These are phyloP conservation scores for Aphanomyces stellatus DNA, from an alignment of 352 stramenopile genomes.

Conservation along the genomic window DNA sequence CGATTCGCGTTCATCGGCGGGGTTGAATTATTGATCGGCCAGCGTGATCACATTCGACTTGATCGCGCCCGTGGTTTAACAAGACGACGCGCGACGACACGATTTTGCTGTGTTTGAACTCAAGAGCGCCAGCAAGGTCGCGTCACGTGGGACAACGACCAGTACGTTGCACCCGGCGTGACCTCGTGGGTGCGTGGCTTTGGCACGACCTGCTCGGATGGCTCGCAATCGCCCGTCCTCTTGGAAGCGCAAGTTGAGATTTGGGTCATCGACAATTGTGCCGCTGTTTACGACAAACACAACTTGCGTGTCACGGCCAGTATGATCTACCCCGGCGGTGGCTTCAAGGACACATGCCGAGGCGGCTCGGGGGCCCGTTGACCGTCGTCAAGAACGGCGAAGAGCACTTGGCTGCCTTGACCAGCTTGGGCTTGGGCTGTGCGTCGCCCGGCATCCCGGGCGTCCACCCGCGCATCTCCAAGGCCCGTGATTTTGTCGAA, in stretches of 20 bases:
- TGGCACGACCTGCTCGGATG: constrained; percentile 24
- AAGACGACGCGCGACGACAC: too few relatives aligned
- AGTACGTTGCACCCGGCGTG: constrained; percentile 39
- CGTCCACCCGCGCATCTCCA: constrained; percentile 42
- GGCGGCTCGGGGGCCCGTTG: constrained; percentile 46
- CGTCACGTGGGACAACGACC: constrained; percentile 29
- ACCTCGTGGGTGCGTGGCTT: constrained; percentile 27
- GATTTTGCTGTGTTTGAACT: constrained; percentile 60
- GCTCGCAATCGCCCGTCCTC: constrained; percentile 25
- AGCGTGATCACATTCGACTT: too few relatives aligned
- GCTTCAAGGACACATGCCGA: constrained; percentile 45
- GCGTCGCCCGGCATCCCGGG: constrained; percentile 30
- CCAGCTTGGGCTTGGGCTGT: constrained; percentile 53
- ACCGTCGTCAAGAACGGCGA: constrained; percentile 21
- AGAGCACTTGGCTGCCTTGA: constrained; percentile 39
- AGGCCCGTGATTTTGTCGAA: constrained; percentile 13
- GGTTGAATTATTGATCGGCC: too few relatives aligned
- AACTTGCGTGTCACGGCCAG: constrained; percentile 30
- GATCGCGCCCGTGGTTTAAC: too few relatives aligned
- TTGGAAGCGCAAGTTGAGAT: constrained; percentile 38
- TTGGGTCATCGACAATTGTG: constrained; percentile 21
- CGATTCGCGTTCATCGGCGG: too few relatives aligned
- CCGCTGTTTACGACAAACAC: constrained; percentile 34
- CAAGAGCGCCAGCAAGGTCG: constrained; percentile 27
- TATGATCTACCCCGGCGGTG: constrained; percentile 49